Base-by-base conservation (phyloP, 2,329 filamentous ascomycete species). In the Aspergillus sp. region DNA sequence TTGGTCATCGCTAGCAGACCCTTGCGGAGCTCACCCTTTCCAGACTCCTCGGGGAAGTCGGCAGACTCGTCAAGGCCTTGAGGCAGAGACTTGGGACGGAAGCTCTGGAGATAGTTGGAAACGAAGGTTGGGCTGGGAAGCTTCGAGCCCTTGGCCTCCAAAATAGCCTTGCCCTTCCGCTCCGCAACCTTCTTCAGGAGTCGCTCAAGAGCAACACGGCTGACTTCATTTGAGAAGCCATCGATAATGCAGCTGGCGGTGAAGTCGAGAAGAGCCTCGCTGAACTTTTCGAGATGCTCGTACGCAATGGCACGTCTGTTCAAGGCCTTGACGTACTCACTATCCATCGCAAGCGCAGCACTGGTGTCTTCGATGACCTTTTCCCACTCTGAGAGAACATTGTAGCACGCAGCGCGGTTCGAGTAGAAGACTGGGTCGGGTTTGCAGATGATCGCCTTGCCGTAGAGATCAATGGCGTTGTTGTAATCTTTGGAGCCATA, bases 211-310 rank as follows among this genome's bases (percentile, higher is more conserved):
- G 92, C 88, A 74, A 93, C 87, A 22, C 93, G 92, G 71, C 90
- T 96, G 60, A 84, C 82, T 69, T 96, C 90, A 75, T 95, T 98
- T 78, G 90, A 89, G 83, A 99, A 99, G 62, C 90, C 90, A 74
- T 99, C 95, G 74, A 99, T 96, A 75, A 99, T 99, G 80, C 95
- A 99, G 79, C 93, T 97, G 57, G 95, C 95, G 8, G 95, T 99
- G 80, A 96, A 98, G 79, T 99, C 95, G 62, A 99, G 85, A 8
- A 99, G 87, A 45, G 95, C 93, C 73, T 98, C 93, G 75, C 92
- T 95, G 81, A 89, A 96, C 77, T 89, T 89, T 68, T 88, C 88
- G 44, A 95, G 85, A 75, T 97, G 90, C 79, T 99, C 95, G 77
- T 98, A 99, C 57, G 95, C 95, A 72, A 96, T 96, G 55, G 95